Evolutionary conservation across 805 yeast genomes (phyloP).

Genomic region (Saccharomycopsis oosterbeekiorum): DNA sequence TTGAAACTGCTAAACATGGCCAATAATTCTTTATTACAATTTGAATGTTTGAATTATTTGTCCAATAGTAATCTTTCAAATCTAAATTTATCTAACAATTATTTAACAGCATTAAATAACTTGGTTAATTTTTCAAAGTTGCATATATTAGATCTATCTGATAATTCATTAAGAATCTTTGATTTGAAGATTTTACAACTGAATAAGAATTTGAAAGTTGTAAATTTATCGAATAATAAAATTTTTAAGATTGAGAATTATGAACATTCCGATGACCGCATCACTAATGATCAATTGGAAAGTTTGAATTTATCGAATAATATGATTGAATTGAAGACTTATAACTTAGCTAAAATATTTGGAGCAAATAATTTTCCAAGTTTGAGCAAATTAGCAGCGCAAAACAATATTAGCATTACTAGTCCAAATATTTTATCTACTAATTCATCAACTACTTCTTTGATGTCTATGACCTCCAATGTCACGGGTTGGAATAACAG

Average conservation of each 20-base stretch:
- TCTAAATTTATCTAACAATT: background rate
- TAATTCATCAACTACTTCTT: background rate
- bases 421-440: background rate
- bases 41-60: conserved; percentile 4
- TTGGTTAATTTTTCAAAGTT: background rate
- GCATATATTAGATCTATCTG: background rate
- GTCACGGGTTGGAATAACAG: background rate
- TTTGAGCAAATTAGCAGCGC: background rate
- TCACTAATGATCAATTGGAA: background rate
- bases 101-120: background rate
- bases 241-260: conserved; percentile 8
- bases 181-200: background rate
- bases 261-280: background rate
- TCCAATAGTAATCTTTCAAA: background rate
- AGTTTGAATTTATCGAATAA: conserved; percentile 6
- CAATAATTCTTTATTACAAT: conserved; percentile 4
- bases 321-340: conserved; percentile 1
- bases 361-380: background rate
- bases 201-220: background rate
- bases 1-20: conserved; percentile 3
- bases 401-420: background rate
- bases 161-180: background rate
- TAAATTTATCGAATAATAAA: conserved; percentile 9
- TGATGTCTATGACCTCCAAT: background rate
- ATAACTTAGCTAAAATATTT: background rate